Base-by-base conservation (phyloP, 2,329 filamentous ascomycete species). In the Simplicillium sp. region DNA sequence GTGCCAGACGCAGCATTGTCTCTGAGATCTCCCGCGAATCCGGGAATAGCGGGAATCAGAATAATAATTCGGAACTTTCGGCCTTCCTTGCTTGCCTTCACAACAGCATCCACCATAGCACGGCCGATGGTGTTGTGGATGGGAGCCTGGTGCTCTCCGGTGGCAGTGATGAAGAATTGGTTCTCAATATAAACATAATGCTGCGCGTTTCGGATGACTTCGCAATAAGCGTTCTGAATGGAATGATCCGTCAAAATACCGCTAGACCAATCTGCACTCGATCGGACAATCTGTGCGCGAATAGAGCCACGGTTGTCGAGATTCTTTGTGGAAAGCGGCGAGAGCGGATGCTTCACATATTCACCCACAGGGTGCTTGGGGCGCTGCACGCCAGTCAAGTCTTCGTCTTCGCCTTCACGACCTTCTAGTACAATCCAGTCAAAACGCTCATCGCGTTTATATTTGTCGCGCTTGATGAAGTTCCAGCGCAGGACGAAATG, bases 121-220 rank as follows among this genome's bases (percentile, higher is more conserved):
- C 73, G 72, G 11, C 92, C 92, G 40, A 98, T 84, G 14, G 80
- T 83, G 57, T 98, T 98, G 60, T 87, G 80, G 17, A 97, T 78
- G 0, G 90, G 90, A 1, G 71, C 66, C 58, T 96, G 89, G 29
- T 95, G 64, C n/a, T 92, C 82, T 8, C 87, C 87, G 0, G 90
- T 97, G 0, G 92, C 86, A 1, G 88, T 94, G 56, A 94, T 96
- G 70, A 97, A 98, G 67, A 97, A 97, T 54, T 98, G 92, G 54
- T 97, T 97, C 60, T 98, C 92, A 45, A 98, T 95, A 65, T 97
- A 98, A 17, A 98, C 84, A 51, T 80, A 96, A 57, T 97, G 90
- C 61, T 96, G 68, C 0, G 90, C 90, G 39, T 86, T 87, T 38
- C 82, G 71, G 52, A 97, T 97, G 25, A 94, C 67, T 47, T 95